These are phyloP conservation scores for Arthrobotrys sphaeroides DNA, from an alignment of 2,329 filamentous ascomycete genomes.

Conservation along the genomic window DNA sequence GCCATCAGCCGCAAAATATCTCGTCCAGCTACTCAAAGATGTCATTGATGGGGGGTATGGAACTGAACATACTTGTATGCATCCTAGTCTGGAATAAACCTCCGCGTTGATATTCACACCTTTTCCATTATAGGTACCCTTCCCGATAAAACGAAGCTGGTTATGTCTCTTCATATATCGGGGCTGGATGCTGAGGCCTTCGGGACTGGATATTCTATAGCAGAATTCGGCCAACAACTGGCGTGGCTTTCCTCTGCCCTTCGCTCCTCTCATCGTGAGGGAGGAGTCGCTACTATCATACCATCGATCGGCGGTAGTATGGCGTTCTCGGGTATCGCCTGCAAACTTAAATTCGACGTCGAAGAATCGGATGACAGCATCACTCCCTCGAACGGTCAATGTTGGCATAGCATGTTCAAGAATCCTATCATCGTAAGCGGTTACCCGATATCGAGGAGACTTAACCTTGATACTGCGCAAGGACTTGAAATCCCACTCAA, in stretches of 20 bases:
- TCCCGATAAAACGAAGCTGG: not conserved
- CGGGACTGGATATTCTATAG: slow-evolving; percentile 54
- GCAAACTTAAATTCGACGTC: slow-evolving; percentile 27
- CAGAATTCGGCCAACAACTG: slow-evolving; percentile 61
- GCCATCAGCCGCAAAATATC: slow-evolving; percentile 35
- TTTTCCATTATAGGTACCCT: slow-evolving; percentile 4
- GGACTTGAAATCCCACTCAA: slow-evolving; percentile 56
- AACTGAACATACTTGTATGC: not conserved
- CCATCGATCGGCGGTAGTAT: slow-evolving; percentile 27
- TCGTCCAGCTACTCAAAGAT: slow-evolving; percentile 28
- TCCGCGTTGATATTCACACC: not conserved
- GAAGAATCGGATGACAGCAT: not conserved
- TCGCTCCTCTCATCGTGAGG: slow-evolving; percentile 55
- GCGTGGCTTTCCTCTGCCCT: slow-evolving; percentile 60
- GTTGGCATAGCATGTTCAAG: slow-evolving; percentile 48
- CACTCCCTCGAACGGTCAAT: not conserved
- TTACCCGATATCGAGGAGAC: slow-evolving; percentile 37
- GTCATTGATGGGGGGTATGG: not conserved
- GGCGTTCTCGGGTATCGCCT: not conserved
- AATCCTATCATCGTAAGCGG: slow-evolving; percentile 45
- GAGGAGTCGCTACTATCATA: slow-evolving; percentile 47
- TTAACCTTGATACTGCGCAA: not conserved
- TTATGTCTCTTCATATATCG: not conserved
- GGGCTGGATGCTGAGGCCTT: slow-evolving; percentile 10
- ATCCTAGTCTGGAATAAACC: not conserved